phyloP scores from a whole-genome alignment of 2,329 filamentous ascomycete species.

The Paecilomyces fulvus region DNA sequence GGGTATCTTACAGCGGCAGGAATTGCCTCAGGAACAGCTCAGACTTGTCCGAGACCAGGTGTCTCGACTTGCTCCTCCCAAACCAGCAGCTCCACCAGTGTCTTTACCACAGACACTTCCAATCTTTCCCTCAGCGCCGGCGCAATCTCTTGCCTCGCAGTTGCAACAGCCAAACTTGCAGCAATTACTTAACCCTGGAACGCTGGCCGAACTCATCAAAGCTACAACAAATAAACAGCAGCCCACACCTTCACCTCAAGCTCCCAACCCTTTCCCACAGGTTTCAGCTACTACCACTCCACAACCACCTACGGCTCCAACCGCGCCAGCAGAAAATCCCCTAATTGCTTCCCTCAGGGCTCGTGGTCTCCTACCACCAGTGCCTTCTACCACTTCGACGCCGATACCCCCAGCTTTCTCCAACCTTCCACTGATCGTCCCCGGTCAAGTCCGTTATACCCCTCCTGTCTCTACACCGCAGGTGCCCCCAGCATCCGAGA shows the following conservation, averaged over 20 bases:
- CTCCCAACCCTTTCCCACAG: conserved; percentile 37
- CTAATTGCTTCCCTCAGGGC: conserved; percentile 60
- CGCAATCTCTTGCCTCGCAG: conserved; percentile 24
- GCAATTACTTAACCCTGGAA: conserved; percentile 32
- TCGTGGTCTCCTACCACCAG: conserved; percentile 55
- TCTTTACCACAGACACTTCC: conserved; percentile 5
- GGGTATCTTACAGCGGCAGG: conserved; percentile 66
- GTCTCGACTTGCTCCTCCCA: conserved; percentile 55
- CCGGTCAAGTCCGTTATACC: conserved; percentile 28
- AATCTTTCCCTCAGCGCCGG: conserved; percentile 5
- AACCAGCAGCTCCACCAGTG: conserved; percentile 12
- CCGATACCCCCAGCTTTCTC: conserved; percentile 30
- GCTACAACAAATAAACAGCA: conserved; percentile 33
- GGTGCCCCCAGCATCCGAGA: conserved; percentile 18
- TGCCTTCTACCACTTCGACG: conserved; percentile 28
- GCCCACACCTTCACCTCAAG: conserved; percentile 40
- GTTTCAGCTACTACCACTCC: conserved; percentile 52
- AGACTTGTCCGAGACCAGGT: conserved; percentile 79
- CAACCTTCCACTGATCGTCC: conserved; percentile 34
- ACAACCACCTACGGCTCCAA: conserved; percentile 36
- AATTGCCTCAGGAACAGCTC: conserved; percentile 71
- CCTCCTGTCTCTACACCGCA: conserved; percentile 27
- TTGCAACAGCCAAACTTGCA: conserved; percentile 22
- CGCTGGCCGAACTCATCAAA: conserved; percentile 38
- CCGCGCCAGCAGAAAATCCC: conserved; percentile 45